phyloP scores from a whole-genome alignment of 768 basidiomycete species.

The Xerocomus potaroensis region DNA sequence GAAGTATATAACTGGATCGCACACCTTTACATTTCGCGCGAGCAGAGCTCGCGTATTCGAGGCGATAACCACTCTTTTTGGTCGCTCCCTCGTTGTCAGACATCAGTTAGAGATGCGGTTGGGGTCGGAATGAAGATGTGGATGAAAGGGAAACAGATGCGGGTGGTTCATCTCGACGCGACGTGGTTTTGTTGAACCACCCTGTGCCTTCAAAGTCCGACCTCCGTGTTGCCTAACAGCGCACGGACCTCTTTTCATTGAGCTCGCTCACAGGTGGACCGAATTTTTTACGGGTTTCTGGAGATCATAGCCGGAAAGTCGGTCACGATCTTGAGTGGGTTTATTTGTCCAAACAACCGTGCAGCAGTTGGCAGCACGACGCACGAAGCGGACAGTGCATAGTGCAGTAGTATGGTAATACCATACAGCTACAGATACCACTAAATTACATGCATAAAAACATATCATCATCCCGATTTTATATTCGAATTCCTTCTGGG shows the following conservation, averaged over 20 bases:
- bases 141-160: conserved; percentile 29
- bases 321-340: conserved; percentile 11
- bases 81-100: conserved; percentile 34
- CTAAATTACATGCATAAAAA: conserved; percentile 11
- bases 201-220: conserved; percentile 38
- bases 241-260: conserved; percentile 33
- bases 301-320: conserved; percentile 10
- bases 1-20: conserved; percentile 23
- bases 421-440: no score
- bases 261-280: conserved; percentile 21
- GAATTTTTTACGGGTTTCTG: conserved; percentile 12
- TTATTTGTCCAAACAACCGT: conserved; percentile 32
- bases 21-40: conserved; percentile 79
- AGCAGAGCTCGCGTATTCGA: conserved; percentile 67
- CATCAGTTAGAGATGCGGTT: conserved; percentile 25
- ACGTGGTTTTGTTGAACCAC: conserved; percentile 37
- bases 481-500: conserved; percentile 17
- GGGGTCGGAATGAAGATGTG: conserved; percentile 15
- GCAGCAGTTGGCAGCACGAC: neutral
- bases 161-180: conserved; percentile 38
- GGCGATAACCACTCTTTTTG: conserved; percentile 55
- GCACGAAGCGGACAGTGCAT: no score
- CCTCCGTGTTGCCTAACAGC: conserved; percentile 28
- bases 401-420: no score
- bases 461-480: neutral